A percentile compares a stretch with the other conserved stretches of the same genome.
Conservation (phyloP, 805 yeast genomes). For the Clavispora phyllophila region DNA sequence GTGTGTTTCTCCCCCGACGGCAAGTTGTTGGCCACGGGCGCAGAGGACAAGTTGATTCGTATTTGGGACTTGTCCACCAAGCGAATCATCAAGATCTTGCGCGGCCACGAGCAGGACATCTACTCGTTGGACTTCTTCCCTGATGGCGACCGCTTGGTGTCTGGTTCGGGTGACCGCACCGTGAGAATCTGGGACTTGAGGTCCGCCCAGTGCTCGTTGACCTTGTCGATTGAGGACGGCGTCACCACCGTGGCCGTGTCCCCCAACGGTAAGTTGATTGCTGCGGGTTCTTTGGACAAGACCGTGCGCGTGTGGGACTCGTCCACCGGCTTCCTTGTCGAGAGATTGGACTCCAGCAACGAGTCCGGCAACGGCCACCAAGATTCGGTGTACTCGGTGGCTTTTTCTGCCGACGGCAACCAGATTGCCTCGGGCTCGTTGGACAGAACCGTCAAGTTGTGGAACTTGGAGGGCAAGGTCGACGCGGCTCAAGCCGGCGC, state of each 20-base stretch:
- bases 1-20: constrained; percentile 96
- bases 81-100: constrained; percentile 77
- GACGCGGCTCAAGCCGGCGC: constrained; percentile 20
- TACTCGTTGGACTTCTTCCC: constrained; percentile 94
- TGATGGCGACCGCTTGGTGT: constrained; percentile 85
- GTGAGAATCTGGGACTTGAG: constrained; percentile 95
- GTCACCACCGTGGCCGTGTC: constrained; percentile 97
- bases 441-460: constrained; percentile 91
- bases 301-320: constrained; percentile 98
- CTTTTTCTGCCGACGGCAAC: constrained; percentile 85
- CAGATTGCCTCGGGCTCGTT: constrained; percentile 93
- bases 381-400: constrained; percentile 93
- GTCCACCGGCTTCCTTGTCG: constrained; percentile 84
- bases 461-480: constrained; percentile 73
- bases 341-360: constrained; percentile 84
- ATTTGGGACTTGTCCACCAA: constrained; percentile 91
- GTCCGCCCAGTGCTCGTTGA: constrained; percentile 82
- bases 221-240: constrained; percentile 92
- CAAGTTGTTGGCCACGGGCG: constrained; percentile 89
- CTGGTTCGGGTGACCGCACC: constrained; percentile 95
- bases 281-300: constrained; percentile 94
- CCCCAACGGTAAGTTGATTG: constrained; percentile 89
- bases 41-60: constrained; percentile 84
- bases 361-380: constrained; percentile 90
- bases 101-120: constrained; percentile 97